phyloP scores from a whole-genome alignment of 495 filamentous ascomycete genomes.

The Bombardia bombarda region DNA sequence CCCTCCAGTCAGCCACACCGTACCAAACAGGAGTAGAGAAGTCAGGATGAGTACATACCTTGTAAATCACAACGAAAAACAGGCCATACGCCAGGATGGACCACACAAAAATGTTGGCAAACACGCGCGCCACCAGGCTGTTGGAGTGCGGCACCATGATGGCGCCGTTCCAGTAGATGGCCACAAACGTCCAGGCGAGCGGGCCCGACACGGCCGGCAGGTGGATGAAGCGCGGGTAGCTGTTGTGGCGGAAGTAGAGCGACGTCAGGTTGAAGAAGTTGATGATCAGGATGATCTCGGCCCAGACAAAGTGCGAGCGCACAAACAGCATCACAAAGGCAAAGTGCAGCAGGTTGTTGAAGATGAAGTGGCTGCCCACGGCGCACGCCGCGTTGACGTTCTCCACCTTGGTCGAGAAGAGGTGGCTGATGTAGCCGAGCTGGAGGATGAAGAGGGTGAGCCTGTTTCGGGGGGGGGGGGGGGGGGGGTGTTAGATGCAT shows the following conservation, averaged over 20 bases:
- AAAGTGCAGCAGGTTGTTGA: slow-evolving; percentile 73
- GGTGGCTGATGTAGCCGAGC: slow-evolving; percentile 62
- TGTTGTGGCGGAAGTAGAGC: slow-evolving; percentile 71
- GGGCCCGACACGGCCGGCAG: slow-evolving; percentile 65
- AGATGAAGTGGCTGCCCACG: slow-evolving; percentile 75
- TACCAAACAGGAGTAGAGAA: not conserved
- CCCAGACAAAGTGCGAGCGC: slow-evolving; percentile 59
- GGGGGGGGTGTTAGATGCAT: slow-evolving; percentile 9
- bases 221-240: slow-evolving; percentile 63
- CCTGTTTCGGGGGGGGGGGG: too few species aligned
- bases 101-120: slow-evolving; percentile 85
- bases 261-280: slow-evolving; percentile 72
- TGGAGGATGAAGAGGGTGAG: slow-evolving; percentile 68
- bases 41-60: slow-evolving; percentile 31
- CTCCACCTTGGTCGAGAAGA: slow-evolving; percentile 57
- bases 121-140: slow-evolving; percentile 56
- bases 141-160: slow-evolving; percentile 55
- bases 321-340: slow-evolving; percentile 78
- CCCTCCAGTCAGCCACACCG: not conserved
- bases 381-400: slow-evolving; percentile 61
- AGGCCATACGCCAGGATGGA: slow-evolving; percentile 63
- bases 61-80: slow-evolving; percentile 60
- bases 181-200: slow-evolving; percentile 74
- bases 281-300: slow-evolving; percentile 66
- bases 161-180: slow-evolving; percentile 81